Evolutionary conservation across 1,284 basidiomycete species (phyloP), one percentile per base, ranked within the genome.

Genomic region (Ceratobasidium sp.): DNA sequence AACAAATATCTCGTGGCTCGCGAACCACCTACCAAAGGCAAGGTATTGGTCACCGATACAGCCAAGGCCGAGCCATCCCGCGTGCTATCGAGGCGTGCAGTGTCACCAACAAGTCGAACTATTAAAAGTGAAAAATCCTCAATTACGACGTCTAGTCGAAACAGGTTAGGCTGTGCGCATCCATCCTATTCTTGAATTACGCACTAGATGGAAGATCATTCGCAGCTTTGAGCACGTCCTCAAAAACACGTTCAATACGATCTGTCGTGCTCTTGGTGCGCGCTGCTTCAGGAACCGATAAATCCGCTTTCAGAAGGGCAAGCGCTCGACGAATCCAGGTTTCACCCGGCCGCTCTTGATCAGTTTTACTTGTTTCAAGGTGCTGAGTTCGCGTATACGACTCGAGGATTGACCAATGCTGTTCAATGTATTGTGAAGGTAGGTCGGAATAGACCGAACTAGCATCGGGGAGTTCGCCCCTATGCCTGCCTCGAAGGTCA

Each of bases 381-480:
- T 91, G 90, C 75, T 86, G 87, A 1, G 87, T 87, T 14, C 94
- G 86, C 86, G 93, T 90, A 77, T 89, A 88, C 0, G 88, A 88
- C 80, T 95, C 92, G 66, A 96, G 83, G 8, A 88, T 88, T 29
- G 88, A 86, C 93, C 94, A 96, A 77, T 86, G 80, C 89, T 89
- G 74, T 19, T 80, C 79, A 43, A 78, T 88, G 81, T 95, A 95
- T 79, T 94, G 92, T 2, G 90, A 90, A 0, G 94, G 92, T 27
- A 96, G 84, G 1, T 91, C 92, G 1, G 88, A 86, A 79, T 89
- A 95, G 53, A 90, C 89, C 43, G 88, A 84, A 22, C 92, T 84
- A 2, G 93, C 92, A 16, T 84, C 84, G 2, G 84, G 80, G 46
- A 90, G 82, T 9, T 88, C 88, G 46, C 86, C 86, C 54, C 92